Percentiles rank a stretch among this genome's conserved stretches.
These are phyloP conservation scores for Ambrosia artemisiifolia DNA, from an alignment of 129 eudicot genomes.

Conservation along the genomic window DNA sequence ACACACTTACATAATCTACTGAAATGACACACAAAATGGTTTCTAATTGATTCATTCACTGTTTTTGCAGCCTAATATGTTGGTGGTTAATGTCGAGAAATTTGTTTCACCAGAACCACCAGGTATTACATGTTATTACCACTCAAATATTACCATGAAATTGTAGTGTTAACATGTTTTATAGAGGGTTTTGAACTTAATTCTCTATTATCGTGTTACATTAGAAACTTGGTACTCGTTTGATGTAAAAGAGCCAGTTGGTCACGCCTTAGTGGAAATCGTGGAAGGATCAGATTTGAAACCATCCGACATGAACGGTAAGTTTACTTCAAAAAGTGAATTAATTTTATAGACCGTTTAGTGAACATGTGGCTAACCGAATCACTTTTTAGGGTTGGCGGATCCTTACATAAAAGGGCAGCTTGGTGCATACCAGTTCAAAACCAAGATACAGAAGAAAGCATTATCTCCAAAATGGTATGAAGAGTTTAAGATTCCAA, in stretches of 20 bases:
- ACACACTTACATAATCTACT: no score
- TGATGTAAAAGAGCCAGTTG: conserved; percentile 84
- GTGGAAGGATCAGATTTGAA: conserved; percentile 80
- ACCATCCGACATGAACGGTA: conserved; percentile 85
- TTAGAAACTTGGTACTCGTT: conserved; percentile 74
- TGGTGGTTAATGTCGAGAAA: conserved; percentile 88
- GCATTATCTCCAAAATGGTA: conserved; percentile 85
- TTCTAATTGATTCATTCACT: neutral
- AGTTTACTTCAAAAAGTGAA: conserved; percentile 17
- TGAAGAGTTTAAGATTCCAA: conserved; percentile 82
- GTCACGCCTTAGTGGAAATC: conserved; percentile 62
- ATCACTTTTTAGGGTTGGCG: conserved; percentile 66
- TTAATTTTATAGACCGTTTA: neutral
- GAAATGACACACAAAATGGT: no score
- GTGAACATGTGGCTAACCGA: conserved; percentile 14
- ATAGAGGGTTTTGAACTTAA: neutral
- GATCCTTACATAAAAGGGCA: conserved; percentile 92
- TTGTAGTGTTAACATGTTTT: neutral
- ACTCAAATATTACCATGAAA: neutral
- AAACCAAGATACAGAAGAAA: conserved; percentile 68
- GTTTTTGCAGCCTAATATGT: conserved; percentile 85
- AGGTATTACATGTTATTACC: conserved; percentile 40
- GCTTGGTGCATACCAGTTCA: conserved; percentile 68
- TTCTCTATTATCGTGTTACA: neutral
- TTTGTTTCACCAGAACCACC: conserved; percentile 65